Conservation (phyloP, 805 yeast species). For the Wickerhamomyces bisporus region DNA sequence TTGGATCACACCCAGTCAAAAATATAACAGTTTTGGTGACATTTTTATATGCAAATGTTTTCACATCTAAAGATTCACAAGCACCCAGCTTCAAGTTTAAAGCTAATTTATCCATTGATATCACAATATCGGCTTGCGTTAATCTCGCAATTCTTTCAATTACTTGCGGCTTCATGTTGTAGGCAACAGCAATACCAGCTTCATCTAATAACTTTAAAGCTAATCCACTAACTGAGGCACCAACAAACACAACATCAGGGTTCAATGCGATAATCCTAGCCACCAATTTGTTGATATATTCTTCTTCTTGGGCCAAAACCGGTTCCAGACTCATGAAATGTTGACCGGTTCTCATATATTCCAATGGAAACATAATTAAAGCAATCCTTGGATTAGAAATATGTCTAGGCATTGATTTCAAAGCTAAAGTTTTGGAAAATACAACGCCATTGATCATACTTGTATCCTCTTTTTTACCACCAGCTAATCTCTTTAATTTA, state of each 20-base stretch:
- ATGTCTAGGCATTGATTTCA: slow-evolving; percentile 66
- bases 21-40: slow-evolving; percentile 67
- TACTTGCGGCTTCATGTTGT: slow-evolving; percentile 75
- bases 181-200: slow-evolving; percentile 76
- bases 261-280: slow-evolving; percentile 68
- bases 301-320: slow-evolving; percentile 81
- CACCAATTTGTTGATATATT: slow-evolving; percentile 75
- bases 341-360: slow-evolving; percentile 71
- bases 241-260: slow-evolving; percentile 76
- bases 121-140: slow-evolving; percentile 79
- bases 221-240: slow-evolving; percentile 75
- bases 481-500: slow-evolving; percentile 78
- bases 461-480: slow-evolving; percentile 62
- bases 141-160: slow-evolving; percentile 72
- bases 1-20: slow-evolving; percentile 69
- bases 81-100: slow-evolving; percentile 66
- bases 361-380: slow-evolving; percentile 83
- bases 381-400: slow-evolving; percentile 71
- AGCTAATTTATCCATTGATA: slow-evolving; percentile 81
- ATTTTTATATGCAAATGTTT: slow-evolving; percentile 53
- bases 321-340: slow-evolving; percentile 80
- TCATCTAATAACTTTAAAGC: slow-evolving; percentile 70
- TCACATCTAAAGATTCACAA: slow-evolving; percentile 69
- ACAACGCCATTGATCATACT: slow-evolving; percentile 70
- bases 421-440: slow-evolving; percentile 78